Percentiles rank a stretch among this genome's conserved stretches.
phyloP scores from a whole-genome alignment of 1,284 basidiomycete species.

The Butyriboletus appendiculatus region DNA sequence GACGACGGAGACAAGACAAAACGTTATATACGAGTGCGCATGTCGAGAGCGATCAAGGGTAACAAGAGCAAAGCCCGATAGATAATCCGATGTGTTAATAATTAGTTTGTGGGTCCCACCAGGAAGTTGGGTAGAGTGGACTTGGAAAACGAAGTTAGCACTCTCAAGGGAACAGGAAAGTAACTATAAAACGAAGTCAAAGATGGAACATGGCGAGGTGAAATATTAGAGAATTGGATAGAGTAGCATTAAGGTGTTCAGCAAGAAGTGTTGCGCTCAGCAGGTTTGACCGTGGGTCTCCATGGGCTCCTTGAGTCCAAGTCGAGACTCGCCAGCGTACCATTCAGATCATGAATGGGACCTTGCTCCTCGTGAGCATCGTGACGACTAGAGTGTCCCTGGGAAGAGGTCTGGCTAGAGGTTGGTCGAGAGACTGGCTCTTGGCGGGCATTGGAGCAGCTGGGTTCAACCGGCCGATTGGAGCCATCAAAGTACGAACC shows the following conservation, averaged over 20 bases:
- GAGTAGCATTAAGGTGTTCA: slow-evolving; percentile 20
- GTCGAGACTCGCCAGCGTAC: slow-evolving; percentile 72
- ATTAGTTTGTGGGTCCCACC: slow-evolving; percentile 33
- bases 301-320: slow-evolving; percentile 45
- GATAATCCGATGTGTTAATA: slow-evolving; percentile 34
- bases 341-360: slow-evolving; percentile 66
- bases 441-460: slow-evolving; percentile 44
- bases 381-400: slow-evolving; percentile 22
- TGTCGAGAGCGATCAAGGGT: slow-evolving; percentile 40
- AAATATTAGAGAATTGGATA: slow-evolving; percentile 17
- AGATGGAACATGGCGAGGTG: slow-evolving; percentile 14
- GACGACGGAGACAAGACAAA: slow-evolving; percentile 36
- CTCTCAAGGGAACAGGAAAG: slow-evolving; percentile 19
- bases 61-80: slow-evolving; percentile 38
- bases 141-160: slow-evolving; percentile 19
- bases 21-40: slow-evolving; percentile 37
- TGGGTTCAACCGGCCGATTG: slow-evolving; percentile 34
- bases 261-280: slow-evolving; percentile 25
- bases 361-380: slow-evolving; percentile 46
- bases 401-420: slow-evolving; percentile 44
- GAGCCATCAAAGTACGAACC: slow-evolving; percentile 41
- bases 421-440: slow-evolving; percentile 52
- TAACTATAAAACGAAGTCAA: slow-evolving; percentile 26
- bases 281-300: slow-evolving; percentile 19
- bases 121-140: slow-evolving; percentile 16